A percentile compares a stretch with the other conserved stretches of the same genome.
Evolutionary conservation across 2,329 filamentous ascomycete genomes (phyloP).

Genomic region (Aspergillus unguis): DNA sequence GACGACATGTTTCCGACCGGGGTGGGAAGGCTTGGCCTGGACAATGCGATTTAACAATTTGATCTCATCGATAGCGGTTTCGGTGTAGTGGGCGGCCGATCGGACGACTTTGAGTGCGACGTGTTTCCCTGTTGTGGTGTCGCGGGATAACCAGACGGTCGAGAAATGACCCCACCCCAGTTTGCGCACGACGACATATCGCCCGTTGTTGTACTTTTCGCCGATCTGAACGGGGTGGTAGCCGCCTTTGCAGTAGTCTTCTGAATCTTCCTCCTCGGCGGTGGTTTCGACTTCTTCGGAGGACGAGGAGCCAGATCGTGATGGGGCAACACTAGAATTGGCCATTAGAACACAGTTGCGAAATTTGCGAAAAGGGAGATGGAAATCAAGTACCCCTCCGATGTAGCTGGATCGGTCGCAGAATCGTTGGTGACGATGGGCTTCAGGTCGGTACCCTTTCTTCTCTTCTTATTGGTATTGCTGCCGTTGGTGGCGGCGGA

Average conservation of each 20-base stretch:
- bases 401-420: slow-evolving; percentile 35
- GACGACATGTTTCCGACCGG: slow-evolving; percentile 91
- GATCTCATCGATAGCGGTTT: slow-evolving; percentile 98
- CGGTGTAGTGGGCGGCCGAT: slow-evolving; percentile 96
- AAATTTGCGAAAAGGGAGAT: background rate
- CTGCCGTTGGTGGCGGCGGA: slow-evolving; percentile 51
- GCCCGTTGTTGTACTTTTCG: slow-evolving; percentile 95
- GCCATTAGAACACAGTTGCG: slow-evolving; percentile 7
- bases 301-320: slow-evolving; percentile 71
- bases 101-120: slow-evolving; percentile 97
- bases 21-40: slow-evolving; percentile 88
- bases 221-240: slow-evolving; percentile 94
- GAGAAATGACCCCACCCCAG: slow-evolving; percentile 98
- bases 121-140: slow-evolving; percentile 86
- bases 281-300: slow-evolving; percentile 85
- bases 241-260: slow-evolving; percentile 98
- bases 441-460: slow-evolving; percentile 62
- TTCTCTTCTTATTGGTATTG: slow-evolving; percentile 58
- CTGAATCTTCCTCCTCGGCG: slow-evolving; percentile 96
- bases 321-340: slow-evolving; percentile 55
- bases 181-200: slow-evolving; percentile 94
- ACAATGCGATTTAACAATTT: slow-evolving; percentile 97
- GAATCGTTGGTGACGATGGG: slow-evolving; percentile 64
- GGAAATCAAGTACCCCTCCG: background rate
- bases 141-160: slow-evolving; percentile 82